These are phyloP conservation scores for Chionographis japonica DNA, from an alignment of 106 monocot species.

Conservation along the genomic window DNA sequence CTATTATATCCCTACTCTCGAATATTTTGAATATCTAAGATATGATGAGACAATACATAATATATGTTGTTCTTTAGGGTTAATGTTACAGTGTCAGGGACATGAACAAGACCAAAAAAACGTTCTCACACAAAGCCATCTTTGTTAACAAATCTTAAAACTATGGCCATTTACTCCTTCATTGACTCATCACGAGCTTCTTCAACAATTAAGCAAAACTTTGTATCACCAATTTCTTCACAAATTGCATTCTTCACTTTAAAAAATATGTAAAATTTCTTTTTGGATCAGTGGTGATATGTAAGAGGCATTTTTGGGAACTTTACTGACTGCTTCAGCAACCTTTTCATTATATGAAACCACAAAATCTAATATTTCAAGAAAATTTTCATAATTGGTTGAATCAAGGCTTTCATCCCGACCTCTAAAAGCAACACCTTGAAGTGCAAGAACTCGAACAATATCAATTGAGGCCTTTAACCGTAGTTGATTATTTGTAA, in stretches of 20 bases:
- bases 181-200: neutral
- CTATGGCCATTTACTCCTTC: neutral
- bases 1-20: neutral
- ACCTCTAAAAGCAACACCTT: neutral
- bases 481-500: neutral
- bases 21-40: neutral
- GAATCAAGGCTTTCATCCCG: neutral
- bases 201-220: neutral
- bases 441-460: neutral
- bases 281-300: neutral
- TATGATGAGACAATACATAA: neutral
- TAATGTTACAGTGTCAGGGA: neutral
- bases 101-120: neutral
- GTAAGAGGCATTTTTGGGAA: neutral
- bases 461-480: neutral
- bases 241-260: neutral
- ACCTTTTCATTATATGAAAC: neutral
- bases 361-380: neutral
- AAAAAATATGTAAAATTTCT: neutral
- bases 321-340: neutral
- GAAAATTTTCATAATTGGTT: neutral
- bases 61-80: neutral
- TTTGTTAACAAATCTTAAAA: neutral
- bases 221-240: neutral
- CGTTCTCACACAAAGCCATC: neutral